These are phyloP conservation scores for Cercophora samala DNA, from an alignment of 495 filamentous ascomycete species.

Conservation along the genomic window DNA sequence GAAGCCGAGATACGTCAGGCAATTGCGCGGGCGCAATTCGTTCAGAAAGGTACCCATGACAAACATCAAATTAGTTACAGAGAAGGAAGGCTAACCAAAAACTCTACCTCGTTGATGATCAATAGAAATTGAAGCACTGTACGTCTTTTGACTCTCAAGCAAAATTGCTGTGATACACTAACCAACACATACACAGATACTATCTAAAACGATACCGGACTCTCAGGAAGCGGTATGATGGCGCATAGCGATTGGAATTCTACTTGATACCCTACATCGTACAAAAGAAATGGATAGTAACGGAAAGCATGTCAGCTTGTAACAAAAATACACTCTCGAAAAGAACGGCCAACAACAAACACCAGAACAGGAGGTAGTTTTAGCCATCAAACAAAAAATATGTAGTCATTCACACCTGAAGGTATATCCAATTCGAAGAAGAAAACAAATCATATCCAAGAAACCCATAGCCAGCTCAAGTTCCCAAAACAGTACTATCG, in stretches of 20 bases:
- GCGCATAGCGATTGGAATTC: neutral
- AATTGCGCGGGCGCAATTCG: constrained; percentile 76
- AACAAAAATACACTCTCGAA: neutral
- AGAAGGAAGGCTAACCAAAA: neutral
- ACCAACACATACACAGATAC: constrained; percentile 57
- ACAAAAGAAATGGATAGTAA: neutral
- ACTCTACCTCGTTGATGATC: neutral
- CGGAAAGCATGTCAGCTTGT: neutral
- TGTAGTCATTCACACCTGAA: neutral
- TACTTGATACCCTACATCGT: neutral
- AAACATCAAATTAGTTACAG: neutral
- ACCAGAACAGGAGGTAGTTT: neutral
- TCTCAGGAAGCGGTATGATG: constrained; percentile 76
- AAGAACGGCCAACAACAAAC: neutral
- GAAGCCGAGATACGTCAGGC: constrained; percentile 70
- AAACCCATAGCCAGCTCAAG: constrained; percentile 10
- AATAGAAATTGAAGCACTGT: constrained; percentile 87
- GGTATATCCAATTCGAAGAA: neutral
- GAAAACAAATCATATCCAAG: neutral
- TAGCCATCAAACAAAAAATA: neutral
- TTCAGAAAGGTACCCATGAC: constrained; percentile 69
- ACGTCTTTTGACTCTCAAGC: constrained; percentile 44
- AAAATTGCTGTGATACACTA: neutral
- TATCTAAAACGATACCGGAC: constrained; percentile 92
- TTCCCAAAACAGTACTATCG: neutral